Evolutionary conservation across 2,329 filamentous ascomycete genomes (phyloP).

Genomic region (Zasmidium cellare): DNA sequence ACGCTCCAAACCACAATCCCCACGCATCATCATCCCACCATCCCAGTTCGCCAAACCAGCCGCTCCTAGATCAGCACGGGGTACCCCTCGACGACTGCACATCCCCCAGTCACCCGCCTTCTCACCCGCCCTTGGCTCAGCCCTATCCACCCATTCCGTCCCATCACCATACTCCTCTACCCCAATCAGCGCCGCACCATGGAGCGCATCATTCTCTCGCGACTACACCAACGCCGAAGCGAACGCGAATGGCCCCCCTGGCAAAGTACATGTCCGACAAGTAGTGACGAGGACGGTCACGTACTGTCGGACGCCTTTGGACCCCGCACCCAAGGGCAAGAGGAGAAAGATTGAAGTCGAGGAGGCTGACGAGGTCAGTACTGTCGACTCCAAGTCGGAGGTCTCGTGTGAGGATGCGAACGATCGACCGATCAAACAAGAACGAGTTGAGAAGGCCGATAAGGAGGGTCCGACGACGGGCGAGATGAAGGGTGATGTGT

Average conservation of each 20-base stretch:
- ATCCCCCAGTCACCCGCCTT: constrained; percentile 72
- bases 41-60: constrained; percentile 50
- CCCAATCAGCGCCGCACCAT: constrained; percentile 35
- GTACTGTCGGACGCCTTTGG: constrained; percentile 72
- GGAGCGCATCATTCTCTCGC: constrained; percentile 57
- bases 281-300: constrained; percentile 94
- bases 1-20: constrained; percentile 33
- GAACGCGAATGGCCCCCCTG: constrained; percentile 29
- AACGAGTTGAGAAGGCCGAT: constrained; percentile 20
- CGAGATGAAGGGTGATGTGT: background rate
- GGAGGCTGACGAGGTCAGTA: constrained; percentile 7
- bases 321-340: constrained; percentile 89
- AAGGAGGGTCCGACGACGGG: background rate
- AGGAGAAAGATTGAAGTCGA: constrained; percentile 68
- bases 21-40: constrained; percentile 45
- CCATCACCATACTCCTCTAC: constrained; percentile 70
- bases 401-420: constrained; percentile 7
- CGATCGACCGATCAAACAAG: constrained; percentile 25
- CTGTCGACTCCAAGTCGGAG: background rate
- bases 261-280: constrained; percentile 72
- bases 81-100: constrained; percentile 64
- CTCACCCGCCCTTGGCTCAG: constrained; percentile 48
- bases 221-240: constrained; percentile 55
- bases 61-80: constrained; percentile 59
- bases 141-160: constrained; percentile 41